Evolutionary conservation across 176 grass and related monocot genomes (phyloP).

Genomic region (Oryza punctata): DNA sequence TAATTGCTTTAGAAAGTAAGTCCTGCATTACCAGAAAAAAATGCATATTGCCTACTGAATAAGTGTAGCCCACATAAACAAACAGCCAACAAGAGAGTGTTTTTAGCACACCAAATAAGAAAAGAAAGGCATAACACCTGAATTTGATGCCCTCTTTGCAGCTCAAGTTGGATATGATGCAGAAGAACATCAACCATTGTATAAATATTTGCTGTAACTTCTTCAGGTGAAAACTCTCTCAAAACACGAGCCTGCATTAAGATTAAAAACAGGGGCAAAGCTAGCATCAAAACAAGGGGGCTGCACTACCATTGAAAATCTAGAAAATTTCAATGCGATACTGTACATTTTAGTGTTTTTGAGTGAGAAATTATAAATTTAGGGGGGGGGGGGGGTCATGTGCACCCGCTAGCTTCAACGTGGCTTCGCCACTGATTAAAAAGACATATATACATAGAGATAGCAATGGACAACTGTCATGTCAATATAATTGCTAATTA

Average conservation of each 20-base stretch:
- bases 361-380: no score
- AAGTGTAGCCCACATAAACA: slow-evolving; percentile 30
- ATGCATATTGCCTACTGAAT: slow-evolving; percentile 24
- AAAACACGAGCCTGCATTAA: slow-evolving; percentile 79
- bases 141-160: slow-evolving; percentile 70
- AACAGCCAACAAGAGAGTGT: background rate
- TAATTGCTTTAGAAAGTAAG: slow-evolving; percentile 87
- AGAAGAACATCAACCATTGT: slow-evolving; percentile 99
- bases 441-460: slow-evolving; percentile 16
- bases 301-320: no score
- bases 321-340: no score
- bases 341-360: no score
- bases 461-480: background rate
- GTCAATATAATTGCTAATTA: slow-evolving; percentile 24
- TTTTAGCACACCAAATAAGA: background rate
- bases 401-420: no score
- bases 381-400: no score
- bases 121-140: slow-evolving; percentile 54
- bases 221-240: slow-evolving; percentile 91
- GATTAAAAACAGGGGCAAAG: no score
- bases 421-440: no score
- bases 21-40: slow-evolving; percentile 61
- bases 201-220: slow-evolving; percentile 98
- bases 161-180: slow-evolving; percentile 88
- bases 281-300: no score